A percentile compares a stretch with the other conserved stretches of the same genome.
phyloP scores from a whole-genome alignment of 2,329 filamentous ascomycete species.

The Aspergillus eucalypticola region DNA sequence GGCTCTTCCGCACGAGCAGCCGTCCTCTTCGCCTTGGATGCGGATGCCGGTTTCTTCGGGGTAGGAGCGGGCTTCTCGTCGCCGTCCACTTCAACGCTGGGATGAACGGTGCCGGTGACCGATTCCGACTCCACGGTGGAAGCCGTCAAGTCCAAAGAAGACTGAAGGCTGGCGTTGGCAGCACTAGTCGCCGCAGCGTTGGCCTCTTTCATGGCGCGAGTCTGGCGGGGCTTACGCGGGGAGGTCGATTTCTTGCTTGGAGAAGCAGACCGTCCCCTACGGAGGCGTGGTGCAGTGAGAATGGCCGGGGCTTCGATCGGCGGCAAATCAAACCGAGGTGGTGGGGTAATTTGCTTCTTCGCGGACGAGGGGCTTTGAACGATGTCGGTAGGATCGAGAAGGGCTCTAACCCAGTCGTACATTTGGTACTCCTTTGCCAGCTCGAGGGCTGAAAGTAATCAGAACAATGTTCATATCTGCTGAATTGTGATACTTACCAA shows the following conservation, averaged over 20 bases:
- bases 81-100: slow-evolving; percentile 30
- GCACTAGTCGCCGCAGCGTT: slow-evolving; percentile 51
- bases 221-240: slow-evolving; percentile 56
- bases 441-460: slow-evolving; percentile 64
- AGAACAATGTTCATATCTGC: slow-evolving; percentile 6
- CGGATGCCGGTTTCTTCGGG: slow-evolving; percentile 24
- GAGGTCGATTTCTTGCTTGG: slow-evolving; percentile 54
- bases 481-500: slow-evolving; percentile 51
- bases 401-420: slow-evolving; percentile 82
- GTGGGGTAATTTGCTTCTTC: slow-evolving; percentile 74
- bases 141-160: slow-evolving; percentile 48
- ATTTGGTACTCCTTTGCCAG: slow-evolving; percentile 88
- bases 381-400: slow-evolving; percentile 86
- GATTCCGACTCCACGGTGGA: slow-evolving; percentile 31
- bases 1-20: slow-evolving; percentile 16
- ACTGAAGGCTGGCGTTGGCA: slow-evolving; percentile 51
- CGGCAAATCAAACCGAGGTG: slow-evolving; percentile 72
- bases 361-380: slow-evolving; percentile 65
- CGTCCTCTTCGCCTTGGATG: slow-evolving; percentile 25
- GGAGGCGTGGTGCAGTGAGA: slow-evolving; percentile 42
- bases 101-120: slow-evolving; percentile 27
- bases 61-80: slow-evolving; percentile 29
- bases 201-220: slow-evolving; percentile 51
- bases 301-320: slow-evolving; percentile 42
- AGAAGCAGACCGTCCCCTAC: slow-evolving; percentile 61